Evolutionary conservation across 2,329 filamentous ascomycete genomes (phyloP).

Genomic region (Stagonosporopsis tanaceti): DNA sequence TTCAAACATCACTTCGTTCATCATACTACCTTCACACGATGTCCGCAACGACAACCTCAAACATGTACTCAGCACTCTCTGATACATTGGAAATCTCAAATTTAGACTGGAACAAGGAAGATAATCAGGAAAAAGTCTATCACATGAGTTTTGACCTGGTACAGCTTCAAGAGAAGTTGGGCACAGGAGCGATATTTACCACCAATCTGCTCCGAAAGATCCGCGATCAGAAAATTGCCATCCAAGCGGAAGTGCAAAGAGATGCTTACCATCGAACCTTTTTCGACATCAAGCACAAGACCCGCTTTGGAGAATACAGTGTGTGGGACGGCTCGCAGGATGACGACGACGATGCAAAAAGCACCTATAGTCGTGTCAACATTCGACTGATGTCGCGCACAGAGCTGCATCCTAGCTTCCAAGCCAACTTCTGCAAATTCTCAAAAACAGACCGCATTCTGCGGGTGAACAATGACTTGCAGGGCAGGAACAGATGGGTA

Average conservation of each 20-base stretch:
- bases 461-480: background rate
- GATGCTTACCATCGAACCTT: background rate
- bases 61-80: background rate
- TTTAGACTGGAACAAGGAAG: no score
- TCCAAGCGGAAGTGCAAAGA: background rate
- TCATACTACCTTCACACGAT: background rate
- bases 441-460: background rate
- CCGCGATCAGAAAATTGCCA: background rate
- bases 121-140: background rate
- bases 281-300: background rate
- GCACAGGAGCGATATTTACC: background rate
- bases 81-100: background rate
- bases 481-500: background rate
- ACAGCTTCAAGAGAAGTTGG: background rate
- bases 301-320: background rate
- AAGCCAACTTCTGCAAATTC: background rate
- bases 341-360: background rate
- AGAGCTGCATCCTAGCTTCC: constrained; percentile 18
- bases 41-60: background rate
- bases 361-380: background rate
- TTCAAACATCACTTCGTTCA: no score
- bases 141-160: background rate
- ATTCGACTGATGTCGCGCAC: constrained; percentile 16
- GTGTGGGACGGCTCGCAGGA: background rate
- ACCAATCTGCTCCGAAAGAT: background rate